Evolutionary conservation across 1,284 basidiomycete genomes (phyloP).

Genomic region (Amylostereum chailletii): DNA sequence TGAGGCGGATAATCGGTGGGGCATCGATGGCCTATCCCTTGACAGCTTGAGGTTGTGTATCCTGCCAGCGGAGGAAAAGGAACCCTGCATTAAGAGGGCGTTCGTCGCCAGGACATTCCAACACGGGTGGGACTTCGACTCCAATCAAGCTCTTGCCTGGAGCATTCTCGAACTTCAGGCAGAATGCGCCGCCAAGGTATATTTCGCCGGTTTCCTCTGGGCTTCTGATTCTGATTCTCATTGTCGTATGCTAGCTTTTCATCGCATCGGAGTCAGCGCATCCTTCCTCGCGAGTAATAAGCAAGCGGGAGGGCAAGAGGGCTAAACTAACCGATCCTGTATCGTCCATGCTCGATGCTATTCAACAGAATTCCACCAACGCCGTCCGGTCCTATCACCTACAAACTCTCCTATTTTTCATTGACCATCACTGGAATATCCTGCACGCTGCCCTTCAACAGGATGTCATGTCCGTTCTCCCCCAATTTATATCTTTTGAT

Average conservation of each 20-base stretch:
- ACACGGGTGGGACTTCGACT: conserved; percentile 65
- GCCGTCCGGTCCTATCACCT: conserved; percentile 46
- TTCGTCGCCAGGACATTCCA: conserved; percentile 61
- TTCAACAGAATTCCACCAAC: conserved; percentile 26
- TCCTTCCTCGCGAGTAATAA: conserved; percentile 17
- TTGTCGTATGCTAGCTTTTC: conserved; percentile 39
- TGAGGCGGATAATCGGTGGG: conserved; percentile 59
- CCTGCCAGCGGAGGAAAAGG: conserved; percentile 10
- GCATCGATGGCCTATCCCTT: conserved; percentile 52
- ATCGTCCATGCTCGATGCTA: conserved; percentile 41
- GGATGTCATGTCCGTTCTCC: conserved; percentile 45
- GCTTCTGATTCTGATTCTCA: conserved; percentile 11
- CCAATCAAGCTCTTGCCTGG: conserved; percentile 73
- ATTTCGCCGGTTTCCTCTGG: conserved; percentile 7
- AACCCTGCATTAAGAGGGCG: conserved; percentile 20
- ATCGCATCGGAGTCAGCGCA: conserved; percentile 52
- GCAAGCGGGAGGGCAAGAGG: conserved; percentile 35
- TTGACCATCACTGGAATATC: conserved; percentile 64
- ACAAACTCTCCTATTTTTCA: conserved; percentile 79
- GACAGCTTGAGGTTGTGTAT: conserved; percentile 55
- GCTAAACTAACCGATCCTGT: conserved; percentile 51
- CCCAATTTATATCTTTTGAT: conserved; percentile 56
- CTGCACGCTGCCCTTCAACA: conserved; percentile 50
- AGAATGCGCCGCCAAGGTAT: conserved; percentile 67
- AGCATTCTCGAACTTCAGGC: conserved; percentile 76